A percentile compares a stretch with the other conserved stretches of the same genome.
Conservation (phyloP, 2,329 filamentous ascomycete genomes). For the Blastomyces silverae region DNA sequence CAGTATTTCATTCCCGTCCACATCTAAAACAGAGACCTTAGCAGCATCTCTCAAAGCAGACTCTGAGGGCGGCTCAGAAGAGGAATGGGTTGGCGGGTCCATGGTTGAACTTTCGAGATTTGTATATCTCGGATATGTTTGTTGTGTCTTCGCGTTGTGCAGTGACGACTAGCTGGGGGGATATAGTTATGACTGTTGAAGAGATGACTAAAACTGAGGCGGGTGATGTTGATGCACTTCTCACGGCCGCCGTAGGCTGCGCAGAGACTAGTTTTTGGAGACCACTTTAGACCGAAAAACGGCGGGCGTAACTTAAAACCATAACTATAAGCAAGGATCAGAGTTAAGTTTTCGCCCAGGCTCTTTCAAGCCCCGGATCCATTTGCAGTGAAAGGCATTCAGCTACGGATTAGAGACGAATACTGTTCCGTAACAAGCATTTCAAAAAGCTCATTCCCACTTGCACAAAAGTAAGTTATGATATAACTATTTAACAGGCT, state of each 20-base stretch:
- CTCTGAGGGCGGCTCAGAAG: slow-evolving; percentile 14
- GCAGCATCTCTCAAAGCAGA: slow-evolving; percentile 17
- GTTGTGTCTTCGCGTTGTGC: neutral
- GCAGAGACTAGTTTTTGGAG: too few relatives aligned
- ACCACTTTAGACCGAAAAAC: too few relatives aligned
- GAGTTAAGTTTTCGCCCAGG: too few relatives aligned
- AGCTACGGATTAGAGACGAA: too few relatives aligned
- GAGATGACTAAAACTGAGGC: neutral
- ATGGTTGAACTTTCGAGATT: neutral
- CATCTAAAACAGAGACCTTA: slow-evolving; percentile 48
- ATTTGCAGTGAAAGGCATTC: too few relatives aligned
- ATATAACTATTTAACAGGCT: too few relatives aligned
- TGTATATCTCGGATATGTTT: neutral
- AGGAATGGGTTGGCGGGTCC: neutral
- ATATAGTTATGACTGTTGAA: neutral
- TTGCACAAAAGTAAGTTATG: too few relatives aligned
- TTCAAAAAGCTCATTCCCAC: too few relatives aligned
- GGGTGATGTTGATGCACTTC: neutral
- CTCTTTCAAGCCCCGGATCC: too few relatives aligned
- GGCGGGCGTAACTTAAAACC: too few relatives aligned
- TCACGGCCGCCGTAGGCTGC: neutral
- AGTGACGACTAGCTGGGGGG: neutral
- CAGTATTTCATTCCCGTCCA: slow-evolving; percentile 51
- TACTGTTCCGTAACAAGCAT: too few relatives aligned
- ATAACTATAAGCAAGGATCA: too few relatives aligned